phyloP scores from a whole-genome alignment of 2,329 filamentous ascomycete genomes.

The Penicillium griseofulvum region DNA sequence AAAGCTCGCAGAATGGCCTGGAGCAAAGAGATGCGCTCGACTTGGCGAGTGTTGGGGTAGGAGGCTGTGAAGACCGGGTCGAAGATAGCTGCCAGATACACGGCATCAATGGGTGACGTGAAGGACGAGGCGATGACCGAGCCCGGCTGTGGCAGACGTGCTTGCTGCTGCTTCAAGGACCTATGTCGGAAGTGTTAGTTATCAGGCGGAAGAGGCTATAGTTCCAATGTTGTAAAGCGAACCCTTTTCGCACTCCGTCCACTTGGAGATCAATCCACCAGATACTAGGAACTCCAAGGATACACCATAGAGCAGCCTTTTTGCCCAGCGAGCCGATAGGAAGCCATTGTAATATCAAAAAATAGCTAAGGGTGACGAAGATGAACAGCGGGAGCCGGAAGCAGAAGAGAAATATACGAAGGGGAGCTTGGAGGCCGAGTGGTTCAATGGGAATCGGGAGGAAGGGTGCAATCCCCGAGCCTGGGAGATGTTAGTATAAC shows the following conservation, averaged over 20 bases:
- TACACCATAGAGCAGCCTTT: conserved; percentile 82
- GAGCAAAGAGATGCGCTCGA: conserved; percentile 74
- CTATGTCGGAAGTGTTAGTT: conserved; percentile 32
- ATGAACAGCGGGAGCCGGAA: conserved; percentile 77
- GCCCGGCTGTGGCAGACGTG: conserved; percentile 73
- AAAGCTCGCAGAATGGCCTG: conserved; percentile 73
- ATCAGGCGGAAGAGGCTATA: neutral
- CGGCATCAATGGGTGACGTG: conserved; percentile 85
- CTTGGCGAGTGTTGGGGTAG: conserved; percentile 70
- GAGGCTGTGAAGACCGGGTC: conserved; percentile 89
- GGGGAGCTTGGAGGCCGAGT: conserved; percentile 60
- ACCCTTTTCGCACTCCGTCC: conserved; percentile 91
- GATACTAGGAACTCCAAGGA: conserved; percentile 84
- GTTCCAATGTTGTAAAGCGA: conserved; percentile 22
- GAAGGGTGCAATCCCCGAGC: conserved; percentile 94
- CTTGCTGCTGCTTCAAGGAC: conserved; percentile 66
- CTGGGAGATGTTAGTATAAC: conserved; percentile 46
- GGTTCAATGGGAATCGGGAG: conserved; percentile 72
- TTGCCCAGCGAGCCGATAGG: conserved; percentile 67
- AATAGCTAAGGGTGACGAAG: conserved; percentile 66
- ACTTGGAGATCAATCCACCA: conserved; percentile 99
- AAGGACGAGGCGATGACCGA: conserved; percentile 87
- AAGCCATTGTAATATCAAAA: conserved; percentile 77
- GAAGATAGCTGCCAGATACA: conserved; percentile 95
- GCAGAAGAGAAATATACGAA: conserved; percentile 71